Base-by-base conservation (phyloP, 257 asterid genomes). In the Phtheirospermum japonicum region DNA sequence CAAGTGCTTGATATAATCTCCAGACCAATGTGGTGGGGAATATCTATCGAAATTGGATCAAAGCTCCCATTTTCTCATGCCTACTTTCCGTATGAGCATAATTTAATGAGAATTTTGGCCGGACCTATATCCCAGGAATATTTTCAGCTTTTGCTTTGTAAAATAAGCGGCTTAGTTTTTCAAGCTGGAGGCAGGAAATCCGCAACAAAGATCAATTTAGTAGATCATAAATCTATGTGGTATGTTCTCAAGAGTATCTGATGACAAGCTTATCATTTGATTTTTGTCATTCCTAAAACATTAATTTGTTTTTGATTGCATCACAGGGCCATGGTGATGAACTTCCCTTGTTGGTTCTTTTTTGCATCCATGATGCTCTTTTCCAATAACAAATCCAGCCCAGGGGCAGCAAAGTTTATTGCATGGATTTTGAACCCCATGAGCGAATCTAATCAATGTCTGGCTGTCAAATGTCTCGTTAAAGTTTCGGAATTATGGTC, bases 21-120 rank as follows among this genome's bases (percentile, higher is more conserved):
- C 72, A 79, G 93, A 73, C 96, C 95, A 4, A 80, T 77, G 89
- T 64, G 81, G 78, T 89, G 96, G 96, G 96, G 89, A 62, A 54
- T 89, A 67, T 76, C 93, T 36, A 70, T 75, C 77, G 96, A 86
- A 53, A 67, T 73, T 54, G 92, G 87, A 60, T 74, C 78, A 31
- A 77, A 79, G 69, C 80, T 89, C 60, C 87, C 88, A 75, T 82
- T 82, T 78, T 79, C 90, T 62, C 76, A 59, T 74, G 85, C 90
- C 46, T 89, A 89, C 79, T 84, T 89, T 50, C 86, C 94, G 42
- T 42, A 69, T 56, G 77, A 75, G 68, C 80, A 80, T 63, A 73
- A 64, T 28, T 68, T 78, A 39, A 49, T 80, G 55, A 81, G 76
- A 73, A 74, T 61, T 70, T 69, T 89, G 74, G 68, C 77, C 37